Base-by-base conservation (phyloP, 2,329 filamentous ascomycete genomes). In the Ophiocordyceps camponoti-saundersi region DNA sequence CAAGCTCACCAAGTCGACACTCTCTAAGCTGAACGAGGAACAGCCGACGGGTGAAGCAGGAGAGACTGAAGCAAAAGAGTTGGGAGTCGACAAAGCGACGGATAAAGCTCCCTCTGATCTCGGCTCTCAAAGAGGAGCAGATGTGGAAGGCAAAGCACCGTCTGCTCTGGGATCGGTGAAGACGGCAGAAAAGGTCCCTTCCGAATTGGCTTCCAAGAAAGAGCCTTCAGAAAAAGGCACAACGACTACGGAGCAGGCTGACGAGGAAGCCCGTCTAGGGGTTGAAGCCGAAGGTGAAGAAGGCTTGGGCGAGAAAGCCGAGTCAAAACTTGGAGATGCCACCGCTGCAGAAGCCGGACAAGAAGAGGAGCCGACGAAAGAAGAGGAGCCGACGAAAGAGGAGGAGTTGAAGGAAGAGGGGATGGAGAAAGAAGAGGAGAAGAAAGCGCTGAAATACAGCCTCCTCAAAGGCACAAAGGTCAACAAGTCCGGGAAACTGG, bases 401-500 rank as follows among this genome's bases (percentile, higher is more conserved):
- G 48, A 50, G 34, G 48, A 42, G 4, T 4, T 26, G 23, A 26
- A 26, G 8, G 23, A 26, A 5, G 23, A 8, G 8, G 10, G 13
- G 16, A 34, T 11, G 16, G 5, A 10, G 2, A 13, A 36, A 36
- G 32, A 36, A 6, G n/a, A 10, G 6, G 16, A 54, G 48, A 53
- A 56, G 41, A 49, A 55, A 26, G 50, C 55, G 18, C 47, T 66
- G 11, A 72, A 77, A 53, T 68, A 68, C 47, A 70, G 69, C 0
- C 54, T 67, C 18, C 67, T 79, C 32, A 69, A 72, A 49, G 69
- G 67, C 48, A 67, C 67, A 59, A 74, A 69, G 50, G 71, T 79
- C 53, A 79, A 79, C 64, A 78, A 79, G 58, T 56, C 63, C 11
- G 75, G 75, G 45, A 77, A 79, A 46, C 65, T 78, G n/a, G 69